phyloP scores from a whole-genome alignment of 225 moss, liverwort and hornwort species.

The Physcomitrium patens region DNA sequence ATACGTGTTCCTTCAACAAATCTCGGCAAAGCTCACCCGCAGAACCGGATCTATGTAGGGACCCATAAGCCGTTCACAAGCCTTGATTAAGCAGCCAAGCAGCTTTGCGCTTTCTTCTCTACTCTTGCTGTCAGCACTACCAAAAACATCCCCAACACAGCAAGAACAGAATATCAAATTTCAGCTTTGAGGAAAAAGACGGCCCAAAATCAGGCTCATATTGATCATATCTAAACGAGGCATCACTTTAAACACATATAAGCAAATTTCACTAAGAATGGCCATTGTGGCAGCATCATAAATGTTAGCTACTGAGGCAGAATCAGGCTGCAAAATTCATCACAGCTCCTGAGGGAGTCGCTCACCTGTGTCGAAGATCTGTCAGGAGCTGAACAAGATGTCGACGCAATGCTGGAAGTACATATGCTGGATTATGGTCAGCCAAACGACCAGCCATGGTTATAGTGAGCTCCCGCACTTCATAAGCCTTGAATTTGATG shows the following conservation, averaged over 20 bases:
- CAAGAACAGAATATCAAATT: constrained; percentile 15
- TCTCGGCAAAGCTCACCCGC: constrained; percentile 51
- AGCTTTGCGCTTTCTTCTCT: constrained; percentile 99
- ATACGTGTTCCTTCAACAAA: constrained; percentile 4
- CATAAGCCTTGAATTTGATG: constrained; percentile 65
- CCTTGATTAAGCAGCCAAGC: constrained; percentile 90
- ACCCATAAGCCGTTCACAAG: constrained; percentile 86
- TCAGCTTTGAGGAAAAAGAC: not conserved
- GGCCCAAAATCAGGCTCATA: not conserved
- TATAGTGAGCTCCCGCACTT: constrained; percentile 93
- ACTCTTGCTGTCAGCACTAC: constrained; percentile 93
- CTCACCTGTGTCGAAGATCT: constrained; percentile 77
- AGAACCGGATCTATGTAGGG: constrained; percentile 95
- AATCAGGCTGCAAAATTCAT: not conserved
- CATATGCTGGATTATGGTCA: constrained; percentile 94
- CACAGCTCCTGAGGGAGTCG: not conserved
- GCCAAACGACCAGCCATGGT: constrained; percentile 91
- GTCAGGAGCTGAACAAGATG: constrained; percentile 92
- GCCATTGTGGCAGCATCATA: constrained; percentile 4
- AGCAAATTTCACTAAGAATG: constrained; percentile 9
- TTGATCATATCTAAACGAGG: not conserved
- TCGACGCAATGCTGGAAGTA: constrained; percentile 94
- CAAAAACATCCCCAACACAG: constrained; percentile 24
- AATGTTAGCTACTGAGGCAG: not conserved
- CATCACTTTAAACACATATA: constrained; percentile 4